Base-by-base conservation (phyloP, 768 basidiomycete genomes). In the Termitomyces sp. region DNA sequence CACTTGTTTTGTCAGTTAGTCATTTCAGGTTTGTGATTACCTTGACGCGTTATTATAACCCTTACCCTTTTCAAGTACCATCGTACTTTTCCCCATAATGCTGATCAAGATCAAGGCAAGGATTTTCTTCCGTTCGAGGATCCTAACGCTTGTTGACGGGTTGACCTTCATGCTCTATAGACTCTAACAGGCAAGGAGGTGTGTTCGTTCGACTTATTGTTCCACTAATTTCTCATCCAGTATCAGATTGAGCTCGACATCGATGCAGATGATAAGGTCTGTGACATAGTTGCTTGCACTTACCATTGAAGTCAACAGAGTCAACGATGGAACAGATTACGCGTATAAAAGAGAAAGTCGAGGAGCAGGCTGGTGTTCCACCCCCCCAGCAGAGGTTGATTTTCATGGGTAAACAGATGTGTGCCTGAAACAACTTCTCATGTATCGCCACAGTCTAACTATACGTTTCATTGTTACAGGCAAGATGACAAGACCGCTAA, bases 121-220 rank as follows among this genome's bases (percentile, higher is more conserved):
- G 32, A 11, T 37, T 10, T 21, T 30, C 46, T 25, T 42, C 39
- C 52, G 47, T 55, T 54, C 35, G 56, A 8, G 37, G 17, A 50
- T 45, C 40, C 25, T 5, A 49, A 35, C 53, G 50, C 55, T 57
- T 55, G 30, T 47, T 30, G 43, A 59, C 34, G 27, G n/a, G 17
- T 37, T 59, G 39, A 63, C 28, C 48, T 32, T 5, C 16, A 12
- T 30, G 14, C 40, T 45, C 11, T 48, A 41, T 59, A 98, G 94
- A 96, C 94, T 46, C 82, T 98, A 41, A 98, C 96, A 47, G 96
- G 96, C 59, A 98, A 97, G 74, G 96, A 98, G 86, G 96, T 94
- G 66, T 58, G 66, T 60, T 49, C 17, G 11, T 43, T 35, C 11
- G 3, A 19, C 10, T 19, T 30, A 0, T n/a, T 7, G 12, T 16